A percentile compares a stretch with the other conserved stretches of the same genome.
phyloP scores from a whole-genome alignment of 805 yeast species.

The Metschnikowia cerradonensis region DNA sequence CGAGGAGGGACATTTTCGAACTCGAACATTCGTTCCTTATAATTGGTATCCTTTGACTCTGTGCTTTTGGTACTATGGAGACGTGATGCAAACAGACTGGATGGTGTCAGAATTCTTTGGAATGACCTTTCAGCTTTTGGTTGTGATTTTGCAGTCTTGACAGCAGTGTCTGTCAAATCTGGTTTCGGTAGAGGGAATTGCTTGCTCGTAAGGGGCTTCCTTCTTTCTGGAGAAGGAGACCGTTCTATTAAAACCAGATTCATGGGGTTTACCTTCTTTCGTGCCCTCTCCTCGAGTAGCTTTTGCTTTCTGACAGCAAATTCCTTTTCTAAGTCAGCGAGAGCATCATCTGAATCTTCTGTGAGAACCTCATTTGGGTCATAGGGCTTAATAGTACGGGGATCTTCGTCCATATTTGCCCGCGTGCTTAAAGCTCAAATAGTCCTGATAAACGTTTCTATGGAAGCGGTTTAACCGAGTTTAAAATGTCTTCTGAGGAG shows the following conservation, averaged over 20 bases:
- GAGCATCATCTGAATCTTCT: constrained; percentile 36
- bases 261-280: constrained; percentile 7
- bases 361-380: constrained; percentile 31
- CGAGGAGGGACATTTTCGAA: constrained; percentile 15
- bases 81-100: constrained; percentile 13
- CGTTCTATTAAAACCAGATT: constrained; percentile 10
- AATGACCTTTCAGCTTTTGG: background rate
- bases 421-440: background rate
- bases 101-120: constrained; percentile 7
- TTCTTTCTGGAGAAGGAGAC: constrained; percentile 15
- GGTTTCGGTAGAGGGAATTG: background rate
- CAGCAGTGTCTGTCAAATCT: background rate
- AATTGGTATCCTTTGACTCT: constrained; percentile 1
- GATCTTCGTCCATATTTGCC: constrained; percentile 23
- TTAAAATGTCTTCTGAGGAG: background rate
- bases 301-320: constrained; percentile 24
- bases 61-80: constrained; percentile 8
- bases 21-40: constrained; percentile 15
- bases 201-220: background rate
- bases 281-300: constrained; percentile 17
- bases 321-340: constrained; percentile 36
- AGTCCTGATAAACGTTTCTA: background rate
- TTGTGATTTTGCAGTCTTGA: background rate
- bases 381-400: constrained; percentile 22
- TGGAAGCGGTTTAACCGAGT: background rate